Conservation (phyloP, 441 rosid species). For the Geranium incanum region DNA sequence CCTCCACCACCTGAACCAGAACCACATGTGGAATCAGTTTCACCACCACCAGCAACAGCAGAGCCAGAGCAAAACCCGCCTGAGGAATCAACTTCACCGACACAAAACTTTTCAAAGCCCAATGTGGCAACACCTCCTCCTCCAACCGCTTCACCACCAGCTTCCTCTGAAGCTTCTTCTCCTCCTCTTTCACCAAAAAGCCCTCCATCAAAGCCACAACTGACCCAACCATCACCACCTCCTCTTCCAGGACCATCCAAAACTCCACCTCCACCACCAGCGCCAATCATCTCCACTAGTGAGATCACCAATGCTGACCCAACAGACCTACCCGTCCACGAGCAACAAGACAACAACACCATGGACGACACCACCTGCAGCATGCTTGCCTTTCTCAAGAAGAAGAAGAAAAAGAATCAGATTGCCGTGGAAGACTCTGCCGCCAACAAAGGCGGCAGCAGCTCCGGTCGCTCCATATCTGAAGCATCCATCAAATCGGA, state of each 20-base stretch:
- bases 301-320: neutral
- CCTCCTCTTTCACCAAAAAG: too few species aligned
- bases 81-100: too few species aligned
- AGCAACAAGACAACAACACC: neutral
- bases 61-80: neutral
- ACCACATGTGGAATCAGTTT: too few species aligned
- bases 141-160: neutral
- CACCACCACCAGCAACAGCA: neutral
- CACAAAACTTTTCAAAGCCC: neutral
- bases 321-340: neutral
- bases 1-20: too few species aligned
- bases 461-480: neutral
- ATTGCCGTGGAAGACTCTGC: neutral
- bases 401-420: neutral
- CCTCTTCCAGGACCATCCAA: neutral
- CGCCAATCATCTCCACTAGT: neutral
- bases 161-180: neutral
- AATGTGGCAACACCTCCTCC: neutral
- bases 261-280: too few species aligned
- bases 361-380: neutral
- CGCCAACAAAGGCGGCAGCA: neutral
- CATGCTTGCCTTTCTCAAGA: neutral
- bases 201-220: neutral
- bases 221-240: neutral
- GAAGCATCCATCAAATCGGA: neutral